Evolutionary conservation across 2,329 filamentous ascomycete genomes (phyloP), one percentile per base, ranked within the genome.

Genomic region (Davidsoniella virescens): DNA sequence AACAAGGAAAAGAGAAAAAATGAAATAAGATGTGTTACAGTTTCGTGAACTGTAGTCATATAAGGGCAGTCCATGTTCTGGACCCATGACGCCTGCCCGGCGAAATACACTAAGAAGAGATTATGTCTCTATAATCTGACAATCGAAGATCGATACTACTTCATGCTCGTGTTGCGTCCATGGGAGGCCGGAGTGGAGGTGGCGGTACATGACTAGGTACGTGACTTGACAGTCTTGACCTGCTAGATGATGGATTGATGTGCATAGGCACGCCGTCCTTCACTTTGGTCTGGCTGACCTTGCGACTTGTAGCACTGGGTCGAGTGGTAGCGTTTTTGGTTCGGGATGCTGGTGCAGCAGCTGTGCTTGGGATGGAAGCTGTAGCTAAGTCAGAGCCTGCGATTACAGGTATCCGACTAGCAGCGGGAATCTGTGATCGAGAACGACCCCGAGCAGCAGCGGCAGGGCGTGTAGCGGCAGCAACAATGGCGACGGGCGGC

Each of bases 91-190:
- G 12, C 23, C 25, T 36, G 26, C 23, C 37, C 40, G 16, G n/a
- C 26, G 12, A 26, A n/a, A 20, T 23, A 39, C 14, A 17, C 16
- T 6, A 33, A 33, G 6, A 12, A 33, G 29, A 33, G 12, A 33
- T 12, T 33, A 6, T 9, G 12, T 33, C 29, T 33, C 9, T 12
- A 33, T 8, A 9, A 33, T 33, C 29, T 3, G 12, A 33, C 3
- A 33, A 9, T 6, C 29, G 12, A 33, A 3, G 10, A 9, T 6
- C 29, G 29, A 48, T 33, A n/a, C 2, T 9, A 9, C 26, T 40
- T 50, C 37, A 53, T 6, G 48, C 47, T 20, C 51, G 42, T 10
- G 51, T 39, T 36, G 47, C 43, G 45, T 53, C 51, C 39, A 53
- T 49, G 12, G 51, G 36, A 26, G 51, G 47, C 29, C 51, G 40